Conservation (phyloP, 176 grass and related monocot species). For the Pharus latifolius region DNA sequence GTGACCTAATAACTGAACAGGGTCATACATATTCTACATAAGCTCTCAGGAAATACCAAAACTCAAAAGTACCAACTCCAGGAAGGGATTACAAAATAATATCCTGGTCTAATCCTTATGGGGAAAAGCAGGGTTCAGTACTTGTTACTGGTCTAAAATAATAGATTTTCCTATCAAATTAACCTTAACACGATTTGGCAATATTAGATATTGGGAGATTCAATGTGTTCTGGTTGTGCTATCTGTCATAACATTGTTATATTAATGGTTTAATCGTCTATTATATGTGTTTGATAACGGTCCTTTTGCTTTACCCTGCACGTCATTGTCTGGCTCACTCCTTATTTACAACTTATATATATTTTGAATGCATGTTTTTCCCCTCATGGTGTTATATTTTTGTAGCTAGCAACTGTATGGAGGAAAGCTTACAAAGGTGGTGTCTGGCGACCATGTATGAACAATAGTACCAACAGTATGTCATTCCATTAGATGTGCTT, state of each 20-base stretch:
- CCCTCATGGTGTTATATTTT: conserved; percentile 35
- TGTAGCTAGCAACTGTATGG: conserved; percentile 92
- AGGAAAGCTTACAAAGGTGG: conserved; percentile 69
- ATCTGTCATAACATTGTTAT: neutral
- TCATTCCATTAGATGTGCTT: neutral
- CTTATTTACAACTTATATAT: neutral
- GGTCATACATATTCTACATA: too few species aligned
- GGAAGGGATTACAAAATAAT: neutral
- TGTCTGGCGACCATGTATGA: conserved; percentile 66
- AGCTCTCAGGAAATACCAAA: neutral
- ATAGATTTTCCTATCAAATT: too few species aligned
- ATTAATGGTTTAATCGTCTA: neutral
- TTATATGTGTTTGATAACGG: conserved; percentile 4
- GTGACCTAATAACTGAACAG: too few species aligned
- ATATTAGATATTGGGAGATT: neutral
- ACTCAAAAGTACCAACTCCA: neutral
- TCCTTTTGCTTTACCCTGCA: neutral
- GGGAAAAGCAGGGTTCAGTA: too few species aligned
- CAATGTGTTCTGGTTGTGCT: neutral
- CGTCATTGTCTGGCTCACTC: neutral
- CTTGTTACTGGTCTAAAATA: too few species aligned
- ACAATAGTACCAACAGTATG: conserved; percentile 45
- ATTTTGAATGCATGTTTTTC: neutral
- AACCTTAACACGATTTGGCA: too few species aligned
- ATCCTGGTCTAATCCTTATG: neutral